These are phyloP conservation scores for Hortaea werneckii DNA, from an alignment of 2,329 filamentous ascomycete species.

Conservation along the genomic window DNA sequence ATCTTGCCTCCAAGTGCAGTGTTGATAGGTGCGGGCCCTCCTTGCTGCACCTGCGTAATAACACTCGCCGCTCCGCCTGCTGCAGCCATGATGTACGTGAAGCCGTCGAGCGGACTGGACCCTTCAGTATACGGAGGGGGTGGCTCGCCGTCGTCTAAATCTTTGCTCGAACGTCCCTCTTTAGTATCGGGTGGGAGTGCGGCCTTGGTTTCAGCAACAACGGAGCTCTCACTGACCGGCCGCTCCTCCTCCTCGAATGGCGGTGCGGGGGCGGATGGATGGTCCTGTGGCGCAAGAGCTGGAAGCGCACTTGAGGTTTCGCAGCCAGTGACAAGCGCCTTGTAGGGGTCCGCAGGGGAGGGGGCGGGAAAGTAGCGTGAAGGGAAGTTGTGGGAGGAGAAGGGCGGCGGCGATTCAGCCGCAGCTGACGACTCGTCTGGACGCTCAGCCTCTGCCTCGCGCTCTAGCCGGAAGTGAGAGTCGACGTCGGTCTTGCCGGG, in stretches of 20 bases:
- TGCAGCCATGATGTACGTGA: slow-evolving; percentile 95
- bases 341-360: slow-evolving; percentile 38
- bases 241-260: slow-evolving; percentile 31
- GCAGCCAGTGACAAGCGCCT: slow-evolving; percentile 28
- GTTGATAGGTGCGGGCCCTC: slow-evolving; percentile 73
- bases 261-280: slow-evolving; percentile 32
- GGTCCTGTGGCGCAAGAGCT: slow-evolving; percentile 33
- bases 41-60: slow-evolving; percentile 97
- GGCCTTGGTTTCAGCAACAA: slow-evolving; percentile 68
- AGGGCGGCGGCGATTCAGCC: slow-evolving; percentile 40
- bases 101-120: slow-evolving; percentile 80
- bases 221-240: slow-evolving; percentile 41
- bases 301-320: slow-evolving; percentile 31
- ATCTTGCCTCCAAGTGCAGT: slow-evolving; percentile 57
- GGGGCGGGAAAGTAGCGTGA: slow-evolving; percentile 49
- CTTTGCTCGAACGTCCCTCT: slow-evolving; percentile 62
- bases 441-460: slow-evolving; percentile 4
- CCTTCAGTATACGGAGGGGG: slow-evolving; percentile 95
- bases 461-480: slow-evolving; percentile 18
- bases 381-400: slow-evolving; percentile 53
- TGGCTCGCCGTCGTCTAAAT: slow-evolving; percentile 71
- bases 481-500: slow-evolving; percentile 21
- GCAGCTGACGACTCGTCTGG: slow-evolving; percentile 23
- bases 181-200: slow-evolving; percentile 76
- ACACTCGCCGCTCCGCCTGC: slow-evolving; percentile 96